phyloP scores from a whole-genome alignment of 208 protist genomes.

The Entamoeba invadens region DNA sequence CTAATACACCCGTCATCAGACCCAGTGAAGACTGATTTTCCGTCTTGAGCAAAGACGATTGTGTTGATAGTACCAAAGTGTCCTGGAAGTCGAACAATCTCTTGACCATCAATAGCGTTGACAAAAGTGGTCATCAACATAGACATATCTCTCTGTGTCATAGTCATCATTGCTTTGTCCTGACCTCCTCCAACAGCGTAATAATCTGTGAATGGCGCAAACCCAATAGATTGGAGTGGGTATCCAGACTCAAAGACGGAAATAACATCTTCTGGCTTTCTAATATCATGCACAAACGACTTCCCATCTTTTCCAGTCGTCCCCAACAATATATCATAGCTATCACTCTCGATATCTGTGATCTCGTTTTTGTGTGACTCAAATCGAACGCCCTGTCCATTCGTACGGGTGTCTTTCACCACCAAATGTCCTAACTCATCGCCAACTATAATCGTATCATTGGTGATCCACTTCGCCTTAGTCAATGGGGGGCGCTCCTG shows the following conservation, averaged over 20 bases:
- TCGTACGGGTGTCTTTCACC: background rate
- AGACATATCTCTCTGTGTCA: background rate
- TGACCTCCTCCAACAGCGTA: background rate
- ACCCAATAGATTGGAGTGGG: background rate
- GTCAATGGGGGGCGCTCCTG: background rate
- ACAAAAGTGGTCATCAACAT: background rate
- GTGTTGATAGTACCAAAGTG: background rate
- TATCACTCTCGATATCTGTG: background rate
- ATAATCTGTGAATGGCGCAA: background rate
- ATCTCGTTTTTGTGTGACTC: background rate
- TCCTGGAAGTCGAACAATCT: background rate
- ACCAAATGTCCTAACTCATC: background rate
- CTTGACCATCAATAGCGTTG: background rate
- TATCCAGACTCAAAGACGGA: background rate
- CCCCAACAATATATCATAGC: background rate
- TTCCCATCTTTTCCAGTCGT: background rate
- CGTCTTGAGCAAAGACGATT: background rate
- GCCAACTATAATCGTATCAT: background rate
- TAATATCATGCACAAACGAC: background rate
- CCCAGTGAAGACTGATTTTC: background rate
- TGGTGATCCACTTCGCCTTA: background rate
- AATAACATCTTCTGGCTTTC: background rate
- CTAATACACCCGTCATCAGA: background rate
- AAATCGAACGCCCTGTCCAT: background rate
- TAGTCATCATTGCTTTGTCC: background rate